Evolutionary conservation across 1,139 yeast species (phyloP), one percentile per base, ranked within the genome.

Genomic region (Magnusiomyces sp.): DNA sequence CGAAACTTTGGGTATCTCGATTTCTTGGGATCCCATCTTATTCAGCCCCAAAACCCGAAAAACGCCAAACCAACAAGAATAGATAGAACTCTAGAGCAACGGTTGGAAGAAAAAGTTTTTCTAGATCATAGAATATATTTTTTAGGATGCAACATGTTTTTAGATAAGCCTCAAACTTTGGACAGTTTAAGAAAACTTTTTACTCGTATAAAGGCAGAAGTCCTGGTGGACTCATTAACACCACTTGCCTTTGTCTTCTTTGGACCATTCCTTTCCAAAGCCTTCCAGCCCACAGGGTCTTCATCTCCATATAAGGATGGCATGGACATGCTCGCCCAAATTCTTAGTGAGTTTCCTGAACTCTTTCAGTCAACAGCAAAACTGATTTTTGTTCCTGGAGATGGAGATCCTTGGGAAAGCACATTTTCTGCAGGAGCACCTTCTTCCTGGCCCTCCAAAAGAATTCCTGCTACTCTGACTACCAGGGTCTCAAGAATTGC

Each of bases 321-420:
- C 39, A 87, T 88, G 66, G 95, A 90, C 58, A 71, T 77, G 10
- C 70, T 92, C 19, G 89, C 95, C 0, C 62, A 69, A 1, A 55
- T 81, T 5, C 57, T 83, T 20, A 72, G 76, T 17, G 69, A 71
- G 40, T 79, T 68, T 58, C 81, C 82, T 2, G 59, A 63, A 5
- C 58, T 79, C 2, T 42, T 42, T 16, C 38, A 32, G 23, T 23
- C 20, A 7, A 38, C 39, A 10, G 37, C 45, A 16, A 36, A 23
- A 16, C 6, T 50, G 7, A 43, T 45, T 58, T 76, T 92, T 53
- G 71, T 90, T 0, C 97, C 97, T 0, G 97, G 98, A 0, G 79
- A 80, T 43, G 84, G 87, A 58, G 98, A 92, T 64, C 97, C 97
- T 0, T 92, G 97, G 97, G 81, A 81, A 45, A 80, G 94, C 0